These are phyloP conservation scores for Arctium minus DNA, from an alignment of 129 eudicot genomes.

Conservation along the genomic window DNA sequence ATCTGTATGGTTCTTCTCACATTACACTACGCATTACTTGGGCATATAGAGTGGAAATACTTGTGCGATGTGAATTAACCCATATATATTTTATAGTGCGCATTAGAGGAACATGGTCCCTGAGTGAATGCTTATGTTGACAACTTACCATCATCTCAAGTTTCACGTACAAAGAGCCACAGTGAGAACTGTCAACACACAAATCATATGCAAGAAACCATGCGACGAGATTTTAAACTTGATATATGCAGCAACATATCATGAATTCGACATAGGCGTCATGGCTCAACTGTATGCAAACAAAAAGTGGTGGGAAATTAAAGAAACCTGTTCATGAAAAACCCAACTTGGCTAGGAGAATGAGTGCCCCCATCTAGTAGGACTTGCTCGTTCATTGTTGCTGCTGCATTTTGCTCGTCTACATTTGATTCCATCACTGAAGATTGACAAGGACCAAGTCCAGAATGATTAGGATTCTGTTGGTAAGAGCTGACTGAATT, in stretches of 20 bases:
- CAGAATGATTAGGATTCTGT: conserved; percentile 29
- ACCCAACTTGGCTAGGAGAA: conserved; percentile 30
- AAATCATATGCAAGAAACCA: neutral
- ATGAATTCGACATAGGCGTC: neutral
- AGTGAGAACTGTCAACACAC: neutral
- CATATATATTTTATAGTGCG: neutral
- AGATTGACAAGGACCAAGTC: conserved; percentile 49
- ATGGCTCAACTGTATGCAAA: neutral
- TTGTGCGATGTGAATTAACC: neutral
- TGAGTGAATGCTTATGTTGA: neutral
- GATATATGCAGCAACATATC: neutral
- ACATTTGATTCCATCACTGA: conserved; percentile 43
- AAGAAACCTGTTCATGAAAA: conserved; percentile 56
- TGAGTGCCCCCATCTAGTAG: conserved; percentile 14
- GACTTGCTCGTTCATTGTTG: conserved; percentile 33
- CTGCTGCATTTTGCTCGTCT: conserved; percentile 28
- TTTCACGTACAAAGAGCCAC: neutral
- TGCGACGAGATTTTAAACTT: neutral
- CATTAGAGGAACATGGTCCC: neutral
- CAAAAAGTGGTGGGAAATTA: neutral
- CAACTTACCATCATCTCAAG: neutral
- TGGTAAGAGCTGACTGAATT: conserved; percentile 37
- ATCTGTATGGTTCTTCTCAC: neutral
- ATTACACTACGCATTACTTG: neutral
- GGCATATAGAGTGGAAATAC: neutral